Conservation (phyloP, 495 filamentous ascomycete genomes). For the Xylaria curta region DNA sequence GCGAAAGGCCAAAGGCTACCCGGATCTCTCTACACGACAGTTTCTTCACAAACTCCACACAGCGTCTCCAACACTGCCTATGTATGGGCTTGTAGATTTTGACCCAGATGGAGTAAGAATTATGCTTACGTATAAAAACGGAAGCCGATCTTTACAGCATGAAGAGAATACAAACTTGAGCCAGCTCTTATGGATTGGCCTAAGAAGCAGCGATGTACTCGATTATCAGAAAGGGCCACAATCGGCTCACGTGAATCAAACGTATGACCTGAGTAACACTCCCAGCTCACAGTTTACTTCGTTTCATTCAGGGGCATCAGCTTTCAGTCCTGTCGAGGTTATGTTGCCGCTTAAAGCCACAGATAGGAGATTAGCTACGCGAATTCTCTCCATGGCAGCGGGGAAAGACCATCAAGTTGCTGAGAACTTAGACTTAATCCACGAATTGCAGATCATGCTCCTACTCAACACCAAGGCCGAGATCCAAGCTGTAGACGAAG, state of each 20-base stretch:
- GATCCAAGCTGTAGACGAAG: constrained; percentile 79
- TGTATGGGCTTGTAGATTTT: constrained; percentile 79
- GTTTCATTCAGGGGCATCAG: constrained; percentile 16
- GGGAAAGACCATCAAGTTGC: not conserved
- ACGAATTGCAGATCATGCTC: constrained; percentile 84
- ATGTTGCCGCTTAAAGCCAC: constrained; percentile 60
- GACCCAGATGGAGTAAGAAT: constrained; percentile 90
- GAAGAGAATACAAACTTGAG: constrained; percentile 67
- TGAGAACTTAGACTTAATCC: constrained; percentile 54
- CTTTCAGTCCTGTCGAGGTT: constrained; percentile 35
- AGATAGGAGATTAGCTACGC: constrained; percentile 71
- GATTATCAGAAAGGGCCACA: not conserved
- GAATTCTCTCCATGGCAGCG: constrained; percentile 64
- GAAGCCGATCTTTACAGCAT: constrained; percentile 75
- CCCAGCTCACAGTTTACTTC: not conserved
- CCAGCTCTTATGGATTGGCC: constrained; percentile 74
- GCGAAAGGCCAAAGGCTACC: constrained; percentile 85
- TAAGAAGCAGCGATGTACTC: constrained; percentile 66
- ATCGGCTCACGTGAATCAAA: not conserved
- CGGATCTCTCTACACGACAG: constrained; percentile 79
- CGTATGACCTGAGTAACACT: not conserved
- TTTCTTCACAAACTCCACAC: constrained; percentile 63
- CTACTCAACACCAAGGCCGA: constrained; percentile 88
- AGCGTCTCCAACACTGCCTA: constrained; percentile 46
- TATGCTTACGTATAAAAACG: constrained; percentile 84